Evolutionary conservation across 768 basidiomycete species (phyloP).

Genomic region (Auriscalpium orientale): DNA sequence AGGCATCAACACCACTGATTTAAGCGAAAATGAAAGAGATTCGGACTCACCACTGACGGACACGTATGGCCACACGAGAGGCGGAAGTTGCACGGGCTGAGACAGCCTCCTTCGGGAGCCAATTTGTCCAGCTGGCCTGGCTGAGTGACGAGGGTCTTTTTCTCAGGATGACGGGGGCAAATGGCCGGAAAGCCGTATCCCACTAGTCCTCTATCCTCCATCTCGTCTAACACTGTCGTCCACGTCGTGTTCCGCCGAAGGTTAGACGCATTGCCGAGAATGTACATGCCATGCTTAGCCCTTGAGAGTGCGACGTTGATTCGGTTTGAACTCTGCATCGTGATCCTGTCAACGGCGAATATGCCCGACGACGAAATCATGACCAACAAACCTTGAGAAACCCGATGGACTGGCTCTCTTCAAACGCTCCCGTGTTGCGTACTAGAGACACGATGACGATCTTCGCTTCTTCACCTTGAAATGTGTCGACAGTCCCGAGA

Average conservation of each 20-base stretch:
- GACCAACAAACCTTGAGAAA: conserved; percentile 48
- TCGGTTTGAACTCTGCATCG: conserved; percentile 23
- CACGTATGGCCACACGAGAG: conserved; percentile 26
- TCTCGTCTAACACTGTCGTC: conserved; percentile 47
- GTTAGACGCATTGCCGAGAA: conserved; percentile 60
- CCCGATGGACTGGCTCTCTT: conserved; percentile 43
- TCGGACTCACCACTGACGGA: conserved; percentile 16
- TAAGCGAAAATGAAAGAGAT: background rate
- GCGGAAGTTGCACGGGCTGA: conserved; percentile 20
- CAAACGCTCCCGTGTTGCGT: conserved; percentile 52
- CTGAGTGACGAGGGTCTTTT: background rate
- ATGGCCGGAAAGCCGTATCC: conserved; percentile 3
- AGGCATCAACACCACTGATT: background rate
- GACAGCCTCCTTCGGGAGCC: conserved; percentile 23
- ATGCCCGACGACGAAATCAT: conserved; percentile 23
- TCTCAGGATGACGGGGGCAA: conserved; percentile 10
- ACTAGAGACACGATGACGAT: conserved; percentile 72
- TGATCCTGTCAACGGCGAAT: conserved; percentile 2
- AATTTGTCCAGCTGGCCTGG: conserved; percentile 7
- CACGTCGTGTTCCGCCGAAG: conserved; percentile 50
- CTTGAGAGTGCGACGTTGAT: conserved; percentile 61
- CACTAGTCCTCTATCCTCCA: conserved; percentile 35
- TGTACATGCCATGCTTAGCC: conserved; percentile 65
- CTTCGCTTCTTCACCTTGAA: conserved; percentile 68
- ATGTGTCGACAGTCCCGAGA: conserved; percentile 71